A percentile compares a stretch with the other conserved stretches of the same genome.
Conservation (phyloP, 139 green algal species). For the Chlamydomonas asymmetrica region DNA sequence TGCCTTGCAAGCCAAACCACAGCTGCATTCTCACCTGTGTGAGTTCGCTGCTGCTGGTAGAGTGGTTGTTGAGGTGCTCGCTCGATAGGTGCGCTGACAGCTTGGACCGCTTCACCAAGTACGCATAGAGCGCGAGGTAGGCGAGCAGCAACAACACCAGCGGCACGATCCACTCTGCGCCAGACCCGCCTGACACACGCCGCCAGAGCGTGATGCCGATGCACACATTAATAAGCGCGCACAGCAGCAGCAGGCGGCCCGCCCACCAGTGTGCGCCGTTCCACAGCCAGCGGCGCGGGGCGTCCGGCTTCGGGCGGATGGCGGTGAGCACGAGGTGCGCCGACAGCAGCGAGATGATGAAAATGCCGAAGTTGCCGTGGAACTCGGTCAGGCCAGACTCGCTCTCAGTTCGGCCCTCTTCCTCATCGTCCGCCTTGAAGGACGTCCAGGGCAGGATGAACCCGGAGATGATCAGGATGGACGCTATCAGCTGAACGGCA, state of each 20-base stretch:
- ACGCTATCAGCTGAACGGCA: constrained; percentile 13
- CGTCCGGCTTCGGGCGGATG: constrained; percentile 25
- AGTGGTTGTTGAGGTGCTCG: too few species aligned
- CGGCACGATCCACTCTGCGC: background rate
- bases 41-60: too few species aligned
- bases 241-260: background rate
- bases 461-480: background rate
- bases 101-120: background rate
- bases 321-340: constrained; percentile 13
- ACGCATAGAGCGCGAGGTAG: background rate
- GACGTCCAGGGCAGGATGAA: constrained; percentile 20
- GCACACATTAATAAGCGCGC: constrained; percentile 20
- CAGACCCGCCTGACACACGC: background rate
- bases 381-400: background rate
- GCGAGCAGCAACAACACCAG: constrained; percentile 1
- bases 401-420: too few species aligned
- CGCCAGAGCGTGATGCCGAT: constrained; percentile 26
- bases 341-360: background rate
- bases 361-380: constrained; percentile 7
- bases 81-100: too few species aligned
- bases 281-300: background rate
- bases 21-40: too few species aligned
- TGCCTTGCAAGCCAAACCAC: too few species aligned
- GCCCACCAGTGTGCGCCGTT: constrained; percentile 29
- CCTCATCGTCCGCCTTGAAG: constrained; percentile 1